Conservation (phyloP, 2,329 filamentous ascomycete species). For the Paecilomyces sp. region DNA sequence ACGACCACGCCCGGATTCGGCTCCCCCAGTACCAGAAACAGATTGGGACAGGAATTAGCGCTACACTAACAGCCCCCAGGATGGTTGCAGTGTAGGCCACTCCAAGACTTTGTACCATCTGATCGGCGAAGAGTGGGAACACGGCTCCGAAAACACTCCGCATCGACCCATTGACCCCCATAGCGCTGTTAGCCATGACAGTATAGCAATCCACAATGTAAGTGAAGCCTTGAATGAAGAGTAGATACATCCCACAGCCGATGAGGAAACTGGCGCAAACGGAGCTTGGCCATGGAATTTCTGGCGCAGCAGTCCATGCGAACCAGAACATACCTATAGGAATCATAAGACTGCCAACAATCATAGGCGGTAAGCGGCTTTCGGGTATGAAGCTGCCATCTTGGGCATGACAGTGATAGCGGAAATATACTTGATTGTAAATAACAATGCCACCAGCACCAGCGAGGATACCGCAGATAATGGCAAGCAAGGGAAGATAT, state of each 20-base stretch:
- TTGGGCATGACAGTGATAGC: conserved; percentile 23
- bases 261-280: conserved; percentile 38
- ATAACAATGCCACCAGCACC: too few relatives aligned
- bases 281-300: conserved; percentile 40
- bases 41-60: conserved; percentile 41
- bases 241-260: conserved; percentile 37
- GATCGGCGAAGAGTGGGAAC: conserved; percentile 27
- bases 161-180: conserved; percentile 31
- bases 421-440: too few relatives aligned
- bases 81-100: conserved; percentile 34
- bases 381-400: conserved; percentile 28
- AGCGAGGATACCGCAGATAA: conserved; percentile 37
- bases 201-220: conserved; percentile 38
- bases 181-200: conserved; percentile 32
- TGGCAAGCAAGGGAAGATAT: conserved; percentile 39
- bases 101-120: conserved; percentile 31
- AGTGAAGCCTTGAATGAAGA: conserved; percentile 37
- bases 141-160: conserved; percentile 26
- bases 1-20: conserved; percentile 35
- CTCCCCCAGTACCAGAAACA: conserved; percentile 43
- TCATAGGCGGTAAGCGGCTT: conserved; percentile 41
- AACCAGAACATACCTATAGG: conserved; percentile 46
- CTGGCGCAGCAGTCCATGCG: conserved; percentile 38
- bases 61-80: conserved; percentile 29
- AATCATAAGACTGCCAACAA: conserved; percentile 35